Evolutionary conservation across 768 basidiomycete species (phyloP), one percentile per base, ranked within the genome.

Genomic region (Trametes cinnabarina): DNA sequence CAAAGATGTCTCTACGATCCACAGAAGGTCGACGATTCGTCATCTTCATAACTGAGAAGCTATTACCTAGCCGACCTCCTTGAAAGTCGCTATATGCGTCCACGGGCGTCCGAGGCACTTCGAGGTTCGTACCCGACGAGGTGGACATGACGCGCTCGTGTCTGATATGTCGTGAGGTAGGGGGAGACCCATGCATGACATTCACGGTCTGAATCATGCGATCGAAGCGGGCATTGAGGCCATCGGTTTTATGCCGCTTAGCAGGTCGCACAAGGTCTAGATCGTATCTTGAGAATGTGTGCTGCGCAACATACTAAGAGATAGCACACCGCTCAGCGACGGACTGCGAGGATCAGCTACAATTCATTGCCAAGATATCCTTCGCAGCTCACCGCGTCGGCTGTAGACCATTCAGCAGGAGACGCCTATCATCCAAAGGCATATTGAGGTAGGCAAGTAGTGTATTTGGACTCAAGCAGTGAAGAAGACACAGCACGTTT

Each of bases 161-260:
- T 17, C 59, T 50, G 22, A 42, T 7, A n/a, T 66, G 48, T 8
- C 32, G 46, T 10, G 56, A 39, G 10, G 15, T 39, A 4, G 37
- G 5, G 15, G n/a, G 30, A 6, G 41, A 30, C 1, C 49, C 47
- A 23, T 72, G 67, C 39, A 73, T 67, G n/a, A 72, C 61, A 52
- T 81, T 77, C 73, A 87, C 82, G 3, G 80, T 76, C 49, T 82
- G 76, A 28, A 89, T 71, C 88, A 90, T 90, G 42, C 76, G 76
- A 68, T 90, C 87, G 63, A 83, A 87, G 37, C 80, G 80, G 32
- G 77, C 68, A 62, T 89, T 90, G 47, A 85, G 70, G 8, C 79
- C 78, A 35, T 63, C 69, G n/a, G 71, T 72, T 63, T 74, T 81
- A 23, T 76, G 77, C 19, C 83, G 79, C 62, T 84, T 88, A n/a